Conservation (phyloP, 805 yeast species). For the Candida maesae region DNA sequence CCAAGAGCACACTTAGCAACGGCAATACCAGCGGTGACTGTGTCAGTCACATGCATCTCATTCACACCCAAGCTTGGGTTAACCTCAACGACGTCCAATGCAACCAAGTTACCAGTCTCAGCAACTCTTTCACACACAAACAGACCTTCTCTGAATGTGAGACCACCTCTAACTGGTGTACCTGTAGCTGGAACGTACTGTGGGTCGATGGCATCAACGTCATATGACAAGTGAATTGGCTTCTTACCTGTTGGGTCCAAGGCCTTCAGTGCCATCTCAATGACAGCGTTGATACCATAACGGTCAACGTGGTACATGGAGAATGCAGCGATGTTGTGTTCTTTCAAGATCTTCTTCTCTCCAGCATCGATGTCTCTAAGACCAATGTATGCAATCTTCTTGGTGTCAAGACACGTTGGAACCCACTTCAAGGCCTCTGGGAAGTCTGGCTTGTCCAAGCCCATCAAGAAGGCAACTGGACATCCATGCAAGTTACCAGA, state of each 20-base stretch:
- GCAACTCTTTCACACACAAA: constrained; percentile 91
- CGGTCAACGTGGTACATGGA: constrained; percentile 96
- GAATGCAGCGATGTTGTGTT: constrained; percentile 74
- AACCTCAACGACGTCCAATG: constrained; percentile 90
- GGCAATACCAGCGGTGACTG: constrained; percentile 87
- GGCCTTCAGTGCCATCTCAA: constrained; percentile 82
- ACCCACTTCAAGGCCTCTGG: constrained; percentile 84
- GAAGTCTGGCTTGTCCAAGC: constrained; percentile 61
- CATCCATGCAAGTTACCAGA: constrained; percentile 96
- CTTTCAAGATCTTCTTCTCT: constrained; percentile 70
- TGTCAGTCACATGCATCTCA: constrained; percentile 72
- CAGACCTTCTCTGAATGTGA: constrained; percentile 90
- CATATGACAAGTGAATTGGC: constrained; percentile 90
- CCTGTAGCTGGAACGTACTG: constrained; percentile 95
- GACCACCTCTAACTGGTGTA: constrained; percentile 95
- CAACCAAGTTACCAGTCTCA: constrained; percentile 80
- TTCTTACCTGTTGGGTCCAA: constrained; percentile 64
- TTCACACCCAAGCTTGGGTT: constrained; percentile 84
- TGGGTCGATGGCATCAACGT: constrained; percentile 97
- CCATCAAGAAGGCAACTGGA: constrained; percentile 89
- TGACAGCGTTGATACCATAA: constrained; percentile 86
- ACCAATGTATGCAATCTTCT: constrained; percentile 87
- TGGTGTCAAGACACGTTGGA: constrained; percentile 57
- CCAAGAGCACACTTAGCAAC: constrained; percentile 93
- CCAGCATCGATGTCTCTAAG: constrained; percentile 88